A percentile compares a stretch with the other conserved stretches of the same genome.
These are phyloP conservation scores for Boletellus emodensis DNA, from an alignment of 768 basidiomycete genomes.

Conservation along the genomic window DNA sequence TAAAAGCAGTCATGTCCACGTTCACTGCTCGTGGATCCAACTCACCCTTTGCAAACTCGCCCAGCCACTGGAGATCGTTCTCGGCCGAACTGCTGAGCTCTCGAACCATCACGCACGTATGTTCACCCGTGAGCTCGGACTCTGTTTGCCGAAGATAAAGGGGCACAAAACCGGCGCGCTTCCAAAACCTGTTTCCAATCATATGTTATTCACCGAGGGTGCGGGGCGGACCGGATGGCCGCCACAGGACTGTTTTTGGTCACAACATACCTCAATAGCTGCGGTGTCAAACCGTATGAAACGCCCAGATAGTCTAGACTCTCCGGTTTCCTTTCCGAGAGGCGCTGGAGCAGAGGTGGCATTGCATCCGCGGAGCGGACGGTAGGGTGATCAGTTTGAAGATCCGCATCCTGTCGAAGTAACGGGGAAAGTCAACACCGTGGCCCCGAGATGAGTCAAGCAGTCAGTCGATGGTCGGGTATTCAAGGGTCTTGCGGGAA, in stretches of 20 bases:
- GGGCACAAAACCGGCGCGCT: slow-evolving; percentile 86
- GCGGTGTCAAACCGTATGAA: slow-evolving; percentile 89
- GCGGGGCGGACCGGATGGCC: too few species aligned
- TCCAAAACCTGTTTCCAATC: slow-evolving; percentile 75
- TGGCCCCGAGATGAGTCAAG: neutral
- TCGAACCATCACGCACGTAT: slow-evolving; percentile 93
- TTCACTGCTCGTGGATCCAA: neutral
- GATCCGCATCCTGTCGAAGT: slow-evolving; percentile 38
- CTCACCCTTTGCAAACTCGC: slow-evolving; percentile 82
- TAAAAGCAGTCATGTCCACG: neutral
- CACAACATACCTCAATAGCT: slow-evolving; percentile 59
- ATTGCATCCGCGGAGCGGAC: slow-evolving; percentile 72
- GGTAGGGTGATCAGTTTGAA: slow-evolving; percentile 76
- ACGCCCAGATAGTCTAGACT: slow-evolving; percentile 92
- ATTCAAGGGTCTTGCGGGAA: neutral
- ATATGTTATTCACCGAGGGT: neutral
- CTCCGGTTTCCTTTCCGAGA: slow-evolving; percentile 89
- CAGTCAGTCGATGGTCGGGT: neutral
- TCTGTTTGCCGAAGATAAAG: slow-evolving; percentile 90
- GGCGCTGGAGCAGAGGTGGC: slow-evolving; percentile 89
- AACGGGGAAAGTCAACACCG: neutral
- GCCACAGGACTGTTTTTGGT: neutral
- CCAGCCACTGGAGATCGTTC: slow-evolving; percentile 73
- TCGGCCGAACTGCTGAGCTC: slow-evolving; percentile 67
- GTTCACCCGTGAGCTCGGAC: slow-evolving; percentile 95